Evolutionary conservation across 495 filamentous ascomycete genomes (phyloP).

Genomic region (Penicillium flavigenum): DNA sequence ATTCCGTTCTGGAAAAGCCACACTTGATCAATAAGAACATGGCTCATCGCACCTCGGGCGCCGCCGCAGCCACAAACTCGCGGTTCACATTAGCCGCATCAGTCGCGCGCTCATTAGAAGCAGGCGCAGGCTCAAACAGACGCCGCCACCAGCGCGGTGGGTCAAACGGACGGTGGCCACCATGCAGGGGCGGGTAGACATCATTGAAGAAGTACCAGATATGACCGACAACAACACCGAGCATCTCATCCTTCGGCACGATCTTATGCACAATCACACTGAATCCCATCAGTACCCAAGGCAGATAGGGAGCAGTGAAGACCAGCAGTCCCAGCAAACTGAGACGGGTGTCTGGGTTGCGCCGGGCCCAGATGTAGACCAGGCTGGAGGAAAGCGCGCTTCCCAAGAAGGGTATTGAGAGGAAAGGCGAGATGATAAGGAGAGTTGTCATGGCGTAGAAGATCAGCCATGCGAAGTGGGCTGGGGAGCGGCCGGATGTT

Average conservation of each 20-base stretch:
- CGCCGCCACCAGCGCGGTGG: slow-evolving; percentile 90
- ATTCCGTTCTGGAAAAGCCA: not conserved
- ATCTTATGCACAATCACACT: slow-evolving; percentile 80
- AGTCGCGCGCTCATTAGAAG: slow-evolving; percentile 24
- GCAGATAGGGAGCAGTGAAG: slow-evolving; percentile 91
- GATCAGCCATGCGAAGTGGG: slow-evolving; percentile 92
- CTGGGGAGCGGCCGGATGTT: slow-evolving; percentile 81
- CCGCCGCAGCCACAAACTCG: slow-evolving; percentile 43
- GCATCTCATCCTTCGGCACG: slow-evolving; percentile 92
- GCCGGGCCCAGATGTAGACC: slow-evolving; percentile 97
- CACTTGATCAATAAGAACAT: not conserved
- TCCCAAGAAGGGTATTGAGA: slow-evolving; percentile 90
- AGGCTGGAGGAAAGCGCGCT: slow-evolving; percentile 83
- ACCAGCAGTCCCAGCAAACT: slow-evolving; percentile 88
- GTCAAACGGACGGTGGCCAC: slow-evolving; percentile 82
- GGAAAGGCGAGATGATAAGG: slow-evolving; percentile 71
- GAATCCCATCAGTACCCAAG: slow-evolving; percentile 94
- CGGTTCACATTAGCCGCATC: slow-evolving; percentile 34
- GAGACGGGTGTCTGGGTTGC: slow-evolving; percentile 87
- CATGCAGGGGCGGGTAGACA: slow-evolving; percentile 88
- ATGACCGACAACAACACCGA: slow-evolving; percentile 90
- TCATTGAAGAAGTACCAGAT: slow-evolving; percentile 98
- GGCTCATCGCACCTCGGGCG: slow-evolving; percentile 40
- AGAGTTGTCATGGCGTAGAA: slow-evolving; percentile 78
- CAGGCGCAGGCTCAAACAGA: slow-evolving; percentile 62